Percentiles rank a stretch among this genome's conserved stretches.
phyloP scores from a whole-genome alignment of 305 asterid genomes.

The Nicotiana rustica region DNA sequence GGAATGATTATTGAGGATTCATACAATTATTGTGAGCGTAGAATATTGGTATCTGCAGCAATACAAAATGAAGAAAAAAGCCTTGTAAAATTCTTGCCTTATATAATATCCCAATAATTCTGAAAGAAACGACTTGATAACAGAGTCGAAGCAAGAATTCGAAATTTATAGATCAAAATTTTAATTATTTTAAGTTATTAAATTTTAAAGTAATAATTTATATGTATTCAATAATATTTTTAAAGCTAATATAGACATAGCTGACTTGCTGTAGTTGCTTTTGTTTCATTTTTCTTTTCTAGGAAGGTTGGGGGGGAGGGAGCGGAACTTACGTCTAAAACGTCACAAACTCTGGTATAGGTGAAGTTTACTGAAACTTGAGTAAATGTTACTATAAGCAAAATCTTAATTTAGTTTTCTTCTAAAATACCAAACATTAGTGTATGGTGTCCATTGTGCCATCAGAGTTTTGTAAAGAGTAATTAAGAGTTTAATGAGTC shows the following conservation, averaged over 20 bases:
- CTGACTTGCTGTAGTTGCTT: background rate
- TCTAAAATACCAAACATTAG: background rate
- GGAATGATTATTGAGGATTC: background rate
- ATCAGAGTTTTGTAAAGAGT: slow-evolving; percentile 4
- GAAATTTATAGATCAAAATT: too few species aligned
- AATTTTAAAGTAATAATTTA: too few species aligned
- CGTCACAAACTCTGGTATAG: slow-evolving; percentile 14
- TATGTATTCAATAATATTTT: too few species aligned
- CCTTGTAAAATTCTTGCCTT: too few species aligned
- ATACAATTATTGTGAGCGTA: too few species aligned
- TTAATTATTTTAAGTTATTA: too few species aligned
- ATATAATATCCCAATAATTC: too few species aligned
- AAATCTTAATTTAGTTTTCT: background rate
- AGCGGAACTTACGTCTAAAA: background rate
- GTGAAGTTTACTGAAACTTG: background rate
- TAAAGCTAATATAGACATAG: background rate
- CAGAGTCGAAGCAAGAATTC: too few species aligned
- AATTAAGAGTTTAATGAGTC: background rate
- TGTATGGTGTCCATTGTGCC: background rate
- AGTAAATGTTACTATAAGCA: slow-evolving; percentile 1
- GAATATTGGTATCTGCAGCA: too few species aligned
- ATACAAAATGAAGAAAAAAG: too few species aligned
- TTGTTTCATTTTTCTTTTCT: background rate
- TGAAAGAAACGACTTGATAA: too few species aligned
- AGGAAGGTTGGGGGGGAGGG: background rate